Percentiles rank a stretch among this genome's conserved stretches.
Evolutionary conservation across 345 rosid genomes (phyloP).

Genomic region (Linum tenue): DNA sequence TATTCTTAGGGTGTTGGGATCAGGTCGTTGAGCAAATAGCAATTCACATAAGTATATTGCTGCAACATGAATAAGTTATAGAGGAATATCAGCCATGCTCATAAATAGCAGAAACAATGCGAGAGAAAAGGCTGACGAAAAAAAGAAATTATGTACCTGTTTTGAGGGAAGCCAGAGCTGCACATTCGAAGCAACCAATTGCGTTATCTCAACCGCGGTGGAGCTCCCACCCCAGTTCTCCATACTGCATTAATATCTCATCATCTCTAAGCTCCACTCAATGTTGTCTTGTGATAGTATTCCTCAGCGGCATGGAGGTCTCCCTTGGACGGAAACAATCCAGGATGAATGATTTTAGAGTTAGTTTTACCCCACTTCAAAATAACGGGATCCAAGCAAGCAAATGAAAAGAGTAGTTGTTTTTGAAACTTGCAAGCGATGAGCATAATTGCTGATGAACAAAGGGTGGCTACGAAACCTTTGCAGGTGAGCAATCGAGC

Average conservation of each 20-base stretch:
- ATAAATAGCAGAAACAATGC: not conserved
- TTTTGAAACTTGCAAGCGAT: constrained; percentile 49
- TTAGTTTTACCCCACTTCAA: not conserved
- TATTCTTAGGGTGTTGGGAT: no score
- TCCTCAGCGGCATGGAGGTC: constrained; percentile 64
- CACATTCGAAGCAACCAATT: constrained; percentile 51
- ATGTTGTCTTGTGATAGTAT: constrained; percentile 45
- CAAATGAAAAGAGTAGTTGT: not conserved
- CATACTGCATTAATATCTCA: constrained; percentile 44
- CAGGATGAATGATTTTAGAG: not conserved
- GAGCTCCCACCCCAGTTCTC: constrained; percentile 59
- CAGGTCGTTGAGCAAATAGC: no score
- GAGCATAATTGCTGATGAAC: constrained; percentile 61
- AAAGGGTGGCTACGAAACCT: constrained; percentile 55
- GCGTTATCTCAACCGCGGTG: constrained; percentile 55
- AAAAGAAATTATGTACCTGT: constrained; percentile 37
- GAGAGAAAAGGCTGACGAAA: not conserved
- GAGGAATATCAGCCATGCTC: constrained; percentile 9
- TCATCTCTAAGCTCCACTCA: constrained; percentile 62
- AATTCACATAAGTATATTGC: constrained; percentile 29
- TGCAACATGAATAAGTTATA: constrained; percentile 12
- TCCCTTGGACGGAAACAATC: constrained; percentile 46
- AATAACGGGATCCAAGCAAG: not conserved
- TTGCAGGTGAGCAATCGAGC: no score
- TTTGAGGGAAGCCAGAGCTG: constrained; percentile 51